Percentiles rank a stretch among this genome's conserved stretches.
Conservation (phyloP, 192 early-diverging fungal genomes). For the Podila clonocystis region DNA sequence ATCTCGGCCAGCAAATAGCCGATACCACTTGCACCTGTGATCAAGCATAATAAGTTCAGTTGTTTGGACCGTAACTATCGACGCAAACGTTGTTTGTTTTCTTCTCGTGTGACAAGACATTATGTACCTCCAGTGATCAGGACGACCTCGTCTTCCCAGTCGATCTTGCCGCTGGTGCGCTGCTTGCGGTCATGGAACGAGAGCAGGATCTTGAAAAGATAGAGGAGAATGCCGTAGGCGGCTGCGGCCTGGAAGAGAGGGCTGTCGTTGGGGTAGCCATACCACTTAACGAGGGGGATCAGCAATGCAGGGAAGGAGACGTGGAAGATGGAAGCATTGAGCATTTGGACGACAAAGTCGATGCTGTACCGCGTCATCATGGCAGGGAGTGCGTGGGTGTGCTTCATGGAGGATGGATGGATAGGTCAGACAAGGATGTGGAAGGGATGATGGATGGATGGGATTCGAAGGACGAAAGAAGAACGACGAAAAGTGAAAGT, state of each 20-base stretch:
- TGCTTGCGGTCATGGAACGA: conserved; percentile 29
- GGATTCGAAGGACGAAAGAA: not conserved
- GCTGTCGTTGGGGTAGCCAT: conserved; percentile 34
- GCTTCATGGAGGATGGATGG: conserved; percentile 1
- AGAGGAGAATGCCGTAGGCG: conserved; percentile 18
- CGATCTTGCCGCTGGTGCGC: conserved; percentile 22
- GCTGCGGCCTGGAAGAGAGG: conserved; percentile 11
- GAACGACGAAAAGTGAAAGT: not conserved
- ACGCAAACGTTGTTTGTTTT: not conserved
- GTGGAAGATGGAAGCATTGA: conserved; percentile 41
- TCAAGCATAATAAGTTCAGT: not conserved
- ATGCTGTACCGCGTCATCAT: conserved; percentile 36
- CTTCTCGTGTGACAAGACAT: conserved; percentile 3
- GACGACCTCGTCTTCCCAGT: conserved; percentile 70
- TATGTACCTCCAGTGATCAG: conserved; percentile 69
- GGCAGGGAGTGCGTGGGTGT: not conserved
- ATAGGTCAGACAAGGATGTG: not conserved
- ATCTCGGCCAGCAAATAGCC: conserved; percentile 60
- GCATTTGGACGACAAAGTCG: conserved; percentile 43
- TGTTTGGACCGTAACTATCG: not conserved
- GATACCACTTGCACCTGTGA: conserved; percentile 66
- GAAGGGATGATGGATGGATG: conserved; percentile 4
- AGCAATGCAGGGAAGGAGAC: conserved; percentile 47
- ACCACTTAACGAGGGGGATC: conserved; percentile 42
- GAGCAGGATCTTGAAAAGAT: conserved; percentile 12